Conservation (phyloP, 2,329 filamentous ascomycete genomes). For the Ophiostoma fasciatum region DNA sequence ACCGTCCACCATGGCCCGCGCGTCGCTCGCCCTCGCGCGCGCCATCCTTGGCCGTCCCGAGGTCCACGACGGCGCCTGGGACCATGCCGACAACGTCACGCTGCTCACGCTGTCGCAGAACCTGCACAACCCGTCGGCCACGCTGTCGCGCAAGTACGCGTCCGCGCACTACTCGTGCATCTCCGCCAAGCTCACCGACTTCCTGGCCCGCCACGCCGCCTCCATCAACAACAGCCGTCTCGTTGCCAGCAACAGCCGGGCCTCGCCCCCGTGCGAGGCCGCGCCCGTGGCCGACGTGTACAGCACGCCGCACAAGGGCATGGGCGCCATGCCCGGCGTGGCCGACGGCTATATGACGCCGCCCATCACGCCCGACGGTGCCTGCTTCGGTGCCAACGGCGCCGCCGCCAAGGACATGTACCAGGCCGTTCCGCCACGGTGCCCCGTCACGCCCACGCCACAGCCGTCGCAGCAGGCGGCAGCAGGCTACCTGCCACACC, state of each 20-base stretch:
- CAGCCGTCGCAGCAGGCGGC: no score
- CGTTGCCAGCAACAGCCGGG: constrained; percentile 13
- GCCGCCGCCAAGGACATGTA: constrained; percentile 31
- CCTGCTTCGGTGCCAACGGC: constrained; percentile 33
- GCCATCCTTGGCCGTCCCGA: constrained; percentile 75
- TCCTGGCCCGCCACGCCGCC: constrained; percentile 43
- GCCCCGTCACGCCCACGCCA: constrained; percentile 49
- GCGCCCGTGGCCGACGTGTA: constrained; percentile 47
- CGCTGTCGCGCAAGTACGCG: constrained; percentile 45
- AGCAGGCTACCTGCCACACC: constrained; percentile 14
- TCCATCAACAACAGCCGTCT: constrained; percentile 11
- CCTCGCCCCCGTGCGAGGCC: constrained; percentile 41
- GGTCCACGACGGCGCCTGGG: constrained; percentile 62
- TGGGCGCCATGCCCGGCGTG: constrained; percentile 43
- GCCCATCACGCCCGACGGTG: constrained; percentile 67
- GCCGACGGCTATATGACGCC: constrained; percentile 70
- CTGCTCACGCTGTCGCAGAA: constrained; percentile 44
- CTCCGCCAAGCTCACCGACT: constrained; percentile 40
- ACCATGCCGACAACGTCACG: constrained; percentile 54
- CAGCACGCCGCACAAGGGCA: constrained; percentile 66
- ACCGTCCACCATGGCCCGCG: constrained; percentile 79
- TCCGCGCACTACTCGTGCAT: constrained; percentile 37
- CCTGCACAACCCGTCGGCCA: constrained; percentile 42
- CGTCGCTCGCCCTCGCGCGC: constrained; percentile 71
- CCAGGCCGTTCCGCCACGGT: constrained; percentile 32